phyloP scores from a whole-genome alignment of 2,329 filamentous ascomycete genomes.

The Chrysoporthe deuterocubensis region DNA sequence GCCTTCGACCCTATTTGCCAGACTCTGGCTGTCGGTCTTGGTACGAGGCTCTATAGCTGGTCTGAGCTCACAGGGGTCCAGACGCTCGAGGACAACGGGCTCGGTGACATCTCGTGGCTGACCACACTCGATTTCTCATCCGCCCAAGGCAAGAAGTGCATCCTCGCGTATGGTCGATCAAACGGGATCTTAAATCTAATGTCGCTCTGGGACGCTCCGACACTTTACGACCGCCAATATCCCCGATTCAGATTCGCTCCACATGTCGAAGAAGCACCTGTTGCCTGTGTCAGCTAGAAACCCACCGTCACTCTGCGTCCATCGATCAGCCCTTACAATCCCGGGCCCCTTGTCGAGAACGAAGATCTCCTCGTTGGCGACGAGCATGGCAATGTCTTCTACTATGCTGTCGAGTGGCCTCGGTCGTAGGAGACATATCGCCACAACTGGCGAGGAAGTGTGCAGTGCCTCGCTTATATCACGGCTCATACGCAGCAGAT shows the following conservation, averaged over 20 bases:
- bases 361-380: slow-evolving; percentile 90
- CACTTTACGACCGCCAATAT: slow-evolving; percentile 26
- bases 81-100: slow-evolving; percentile 49
- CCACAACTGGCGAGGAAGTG: slow-evolving; percentile 75
- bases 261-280: slow-evolving; percentile 54
- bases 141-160: slow-evolving; percentile 70
- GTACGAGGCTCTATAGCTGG: slow-evolving; percentile 84
- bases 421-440: slow-evolving; percentile 62
- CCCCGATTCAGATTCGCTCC: slow-evolving; percentile 75
- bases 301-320: slow-evolving; percentile 60
- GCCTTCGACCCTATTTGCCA: slow-evolving; percentile 79
- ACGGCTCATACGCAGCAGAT: slow-evolving; percentile 85
- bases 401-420: slow-evolving; percentile 90
- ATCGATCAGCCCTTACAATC: slow-evolving; percentile 54
- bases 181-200: slow-evolving; percentile 77
- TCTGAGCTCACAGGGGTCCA: slow-evolving; percentile 74
- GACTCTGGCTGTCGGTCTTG: slow-evolving; percentile 82
- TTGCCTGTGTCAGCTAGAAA: slow-evolving; percentile 83
- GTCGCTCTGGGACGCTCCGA: slow-evolving; percentile 66
- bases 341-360: slow-evolving; percentile 60
- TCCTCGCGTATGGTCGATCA: slow-evolving; percentile 83
- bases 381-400: slow-evolving; percentile 79
- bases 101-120: slow-evolving; percentile 61
- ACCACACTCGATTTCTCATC: slow-evolving; percentile 94
- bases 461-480: slow-evolving; percentile 78